Evolutionary conservation across 2,329 filamentous ascomycete species (phyloP), one percentile per base, ranked within the genome.

Genomic region (Colletotrichum destructivum): DNA sequence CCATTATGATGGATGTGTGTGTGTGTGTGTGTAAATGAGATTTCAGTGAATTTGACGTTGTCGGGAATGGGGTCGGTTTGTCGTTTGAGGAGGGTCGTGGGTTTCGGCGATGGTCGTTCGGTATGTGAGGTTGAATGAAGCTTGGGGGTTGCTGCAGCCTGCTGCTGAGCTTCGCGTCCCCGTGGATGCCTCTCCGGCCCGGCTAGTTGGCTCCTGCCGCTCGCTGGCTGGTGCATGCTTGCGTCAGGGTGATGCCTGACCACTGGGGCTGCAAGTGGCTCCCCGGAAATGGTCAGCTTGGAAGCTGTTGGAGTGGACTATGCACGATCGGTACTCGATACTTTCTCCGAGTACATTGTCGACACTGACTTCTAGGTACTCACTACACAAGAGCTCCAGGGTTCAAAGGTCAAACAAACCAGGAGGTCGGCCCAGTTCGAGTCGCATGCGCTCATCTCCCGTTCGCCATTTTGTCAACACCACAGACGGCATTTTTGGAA

Each of bases 1-100:
- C 91, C 91, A 93, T 93, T 76, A 71, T 74, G 62, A 65, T 49
- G 76, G 73, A 71, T 66, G 73, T 73, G n/a, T 54, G 60, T 52
- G 31, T 52, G 4, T 12, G 35, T 31, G 26, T 55, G 15, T 38
- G 54, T 35, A 7, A 18, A 35, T 18, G 18, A 38, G 35, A 3
- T 38, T 8, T 38, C 60, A 49, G 66, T 55, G 54, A 51, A 38
- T 31, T 66, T 55, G 6, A 21, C 7, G 31, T n/a, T n/a, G 60
- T 62, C 9, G n/a, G 11, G 57, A 21, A 55, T 47, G 66, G 65
- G 40, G 72, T 60, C 52, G 64, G 56, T 35, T 72, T 72, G 16
- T 31, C 51, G 23, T 47, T 26, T 40, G 75, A 38, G 35, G 62
- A 73, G n/a, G 69, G 47, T 59, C 67, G 47, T 63, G 40, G 51